Evolutionary conservation across 768 basidiomycete species (phyloP).

Genomic region (Serendipita sp.): DNA sequence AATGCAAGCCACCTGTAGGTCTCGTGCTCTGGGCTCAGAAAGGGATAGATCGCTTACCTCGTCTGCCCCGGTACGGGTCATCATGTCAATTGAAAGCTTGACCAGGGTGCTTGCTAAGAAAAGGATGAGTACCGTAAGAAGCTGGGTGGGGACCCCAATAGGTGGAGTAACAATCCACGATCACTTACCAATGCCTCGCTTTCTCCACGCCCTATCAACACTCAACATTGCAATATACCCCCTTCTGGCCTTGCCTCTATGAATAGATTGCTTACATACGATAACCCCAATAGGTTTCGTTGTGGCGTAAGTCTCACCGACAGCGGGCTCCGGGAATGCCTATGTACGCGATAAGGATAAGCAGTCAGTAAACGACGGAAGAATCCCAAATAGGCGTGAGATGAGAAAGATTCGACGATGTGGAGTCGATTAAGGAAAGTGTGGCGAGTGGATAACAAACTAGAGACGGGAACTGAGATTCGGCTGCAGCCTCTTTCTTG

Average conservation of each 20-base stretch:
- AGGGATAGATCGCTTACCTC: conserved; percentile 42
- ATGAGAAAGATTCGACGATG: too few species aligned
- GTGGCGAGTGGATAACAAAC: neutral
- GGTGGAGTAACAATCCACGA: neutral
- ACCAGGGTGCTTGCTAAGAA: conserved; percentile 73
- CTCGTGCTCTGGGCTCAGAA: neutral
- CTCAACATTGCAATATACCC: conserved; percentile 99
- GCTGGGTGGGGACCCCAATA: neutral
- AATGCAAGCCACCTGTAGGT: neutral
- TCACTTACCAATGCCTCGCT: conserved; percentile 77
- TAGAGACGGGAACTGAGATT: neutral
- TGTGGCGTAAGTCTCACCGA: neutral
- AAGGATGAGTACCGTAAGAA: conserved; percentile 22
- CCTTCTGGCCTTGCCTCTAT: conserved; percentile 55
- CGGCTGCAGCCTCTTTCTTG: neutral
- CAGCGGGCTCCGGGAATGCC: conserved; percentile 1
- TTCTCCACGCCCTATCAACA: conserved; percentile 66
- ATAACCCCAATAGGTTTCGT: conserved; percentile 69
- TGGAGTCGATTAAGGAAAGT: neutral
- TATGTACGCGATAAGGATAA: neutral
- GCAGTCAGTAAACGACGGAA: neutral
- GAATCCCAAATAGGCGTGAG: neutral
- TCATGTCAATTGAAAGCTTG: conserved; percentile 61
- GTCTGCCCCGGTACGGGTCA: conserved; percentile 68
- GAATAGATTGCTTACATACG: conserved; percentile 92